phyloP scores from a whole-genome alignment of 1,139 yeast genomes.

The Hyphopichia buzzinii region DNA sequence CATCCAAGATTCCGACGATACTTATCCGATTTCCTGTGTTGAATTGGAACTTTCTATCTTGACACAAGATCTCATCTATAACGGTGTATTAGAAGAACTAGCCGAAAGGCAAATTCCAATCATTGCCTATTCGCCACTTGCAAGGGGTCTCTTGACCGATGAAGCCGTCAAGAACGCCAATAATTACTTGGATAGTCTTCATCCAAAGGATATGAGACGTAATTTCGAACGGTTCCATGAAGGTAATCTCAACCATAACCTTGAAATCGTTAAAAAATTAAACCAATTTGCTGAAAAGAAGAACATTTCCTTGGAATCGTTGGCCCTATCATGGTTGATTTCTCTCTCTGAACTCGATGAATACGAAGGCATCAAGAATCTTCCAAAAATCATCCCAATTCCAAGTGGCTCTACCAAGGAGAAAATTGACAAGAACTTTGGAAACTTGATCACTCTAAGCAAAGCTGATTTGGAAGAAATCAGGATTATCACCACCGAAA shows the following conservation, averaged over 20 bases:
- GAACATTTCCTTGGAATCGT: conserved; percentile 55
- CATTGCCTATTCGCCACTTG: conserved; percentile 78
- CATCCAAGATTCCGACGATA: conserved; percentile 52
- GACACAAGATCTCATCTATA: conserved; percentile 53
- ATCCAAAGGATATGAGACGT: conserved; percentile 56
- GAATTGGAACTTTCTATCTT: conserved; percentile 76
- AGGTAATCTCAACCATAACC: conserved; percentile 55
- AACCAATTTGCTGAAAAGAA: conserved; percentile 39
- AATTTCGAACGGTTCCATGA: conserved; percentile 56
- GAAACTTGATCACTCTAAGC: conserved; percentile 40
- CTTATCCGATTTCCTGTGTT: conserved; percentile 57
- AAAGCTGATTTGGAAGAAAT: conserved; percentile 53
- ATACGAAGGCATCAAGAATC: conserved; percentile 33
- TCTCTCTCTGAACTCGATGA: conserved; percentile 27
- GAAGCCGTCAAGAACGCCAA: conserved; percentile 37
- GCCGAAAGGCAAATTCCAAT: conserved; percentile 53
- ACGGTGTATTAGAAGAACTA: conserved; percentile 62
- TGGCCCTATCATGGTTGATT: conserved; percentile 73
- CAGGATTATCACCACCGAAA: conserved; percentile 37
- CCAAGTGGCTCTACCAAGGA: conserved; percentile 66
- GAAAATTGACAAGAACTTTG: conserved; percentile 60
- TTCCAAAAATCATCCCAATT: conserved; percentile 67
- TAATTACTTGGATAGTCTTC: conserved; percentile 33
- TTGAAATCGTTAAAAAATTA: conserved; percentile 38
- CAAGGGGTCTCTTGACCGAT: conserved; percentile 78